These are phyloP conservation scores for Aspergillus pseudonomiae DNA, from an alignment of 2,329 filamentous ascomycete genomes.

Conservation along the genomic window DNA sequence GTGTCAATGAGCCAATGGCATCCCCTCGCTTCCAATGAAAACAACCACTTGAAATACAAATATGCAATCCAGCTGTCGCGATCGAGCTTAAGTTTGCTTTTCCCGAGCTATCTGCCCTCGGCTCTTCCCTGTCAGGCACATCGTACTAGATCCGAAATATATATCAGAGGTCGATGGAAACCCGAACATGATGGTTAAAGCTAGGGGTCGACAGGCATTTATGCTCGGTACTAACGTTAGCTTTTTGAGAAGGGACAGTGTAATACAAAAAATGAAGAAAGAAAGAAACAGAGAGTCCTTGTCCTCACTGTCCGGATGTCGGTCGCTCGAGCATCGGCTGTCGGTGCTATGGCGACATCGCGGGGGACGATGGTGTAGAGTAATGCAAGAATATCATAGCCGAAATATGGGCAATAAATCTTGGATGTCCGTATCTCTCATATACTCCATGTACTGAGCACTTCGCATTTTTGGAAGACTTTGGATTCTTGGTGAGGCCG, in stretches of 20 bases:
- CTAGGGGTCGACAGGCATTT: neutral
- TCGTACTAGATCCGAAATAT: accelerated
- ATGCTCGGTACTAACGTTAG: too few relatives aligned
- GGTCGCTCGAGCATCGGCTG: too few relatives aligned
- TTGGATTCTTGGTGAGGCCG: too few relatives aligned
- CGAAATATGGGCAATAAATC: too few relatives aligned
- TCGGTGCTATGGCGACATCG: neutral
- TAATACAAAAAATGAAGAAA: neutral
- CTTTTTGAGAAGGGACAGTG: too few relatives aligned
- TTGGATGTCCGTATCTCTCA: too few relatives aligned
- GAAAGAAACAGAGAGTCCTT: neutral
- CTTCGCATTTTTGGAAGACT: too few relatives aligned
- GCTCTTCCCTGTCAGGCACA: neutral
- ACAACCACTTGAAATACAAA: neutral
- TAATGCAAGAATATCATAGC: neutral
- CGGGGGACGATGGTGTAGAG: neutral
- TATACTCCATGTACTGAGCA: too few relatives aligned
- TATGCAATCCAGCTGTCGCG: neutral
- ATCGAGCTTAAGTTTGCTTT: neutral
- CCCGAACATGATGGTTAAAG: neutral
- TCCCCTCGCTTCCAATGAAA: neutral
- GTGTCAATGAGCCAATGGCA: neutral
- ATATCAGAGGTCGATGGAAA: neutral
- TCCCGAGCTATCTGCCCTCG: neutral
- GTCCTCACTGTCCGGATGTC: neutral